Evolutionary conservation across 805 yeast species (phyloP).

Genomic region (Lachancea fermentati): DNA sequence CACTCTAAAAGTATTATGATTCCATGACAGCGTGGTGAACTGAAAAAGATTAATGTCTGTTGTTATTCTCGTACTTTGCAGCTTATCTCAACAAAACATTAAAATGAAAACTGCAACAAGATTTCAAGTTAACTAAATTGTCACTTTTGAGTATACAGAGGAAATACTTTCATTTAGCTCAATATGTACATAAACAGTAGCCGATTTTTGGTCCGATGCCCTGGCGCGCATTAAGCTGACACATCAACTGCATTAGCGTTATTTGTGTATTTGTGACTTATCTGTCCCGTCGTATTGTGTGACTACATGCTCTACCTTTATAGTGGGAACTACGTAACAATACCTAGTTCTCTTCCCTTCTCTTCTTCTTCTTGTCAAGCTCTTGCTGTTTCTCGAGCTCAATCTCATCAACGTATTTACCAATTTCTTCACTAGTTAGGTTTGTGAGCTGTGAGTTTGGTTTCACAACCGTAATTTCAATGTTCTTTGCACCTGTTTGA

Average conservation of each 20-base stretch:
- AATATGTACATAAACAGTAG: too few species aligned
- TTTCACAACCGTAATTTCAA: constrained; percentile 83
- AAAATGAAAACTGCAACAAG: too few species aligned
- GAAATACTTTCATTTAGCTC: too few species aligned
- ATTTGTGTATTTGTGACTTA: not conserved
- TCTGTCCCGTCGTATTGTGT: not conserved
- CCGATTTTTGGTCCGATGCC: too few species aligned
- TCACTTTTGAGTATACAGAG: too few species aligned
- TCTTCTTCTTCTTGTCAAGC: constrained; percentile 45
- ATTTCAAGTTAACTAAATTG: too few species aligned
- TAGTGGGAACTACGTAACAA: not conserved
- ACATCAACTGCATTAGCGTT: not conserved
- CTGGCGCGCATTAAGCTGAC: too few species aligned
- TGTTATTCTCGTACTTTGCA: too few species aligned
- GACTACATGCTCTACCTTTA: not conserved
- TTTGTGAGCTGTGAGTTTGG: constrained; percentile 57
- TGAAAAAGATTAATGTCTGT: too few species aligned
- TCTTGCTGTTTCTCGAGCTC: constrained; percentile 81
- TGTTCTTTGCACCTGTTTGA: constrained; percentile 95
- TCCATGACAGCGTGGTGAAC: too few species aligned
- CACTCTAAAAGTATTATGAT: too few species aligned
- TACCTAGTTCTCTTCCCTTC: not conserved
- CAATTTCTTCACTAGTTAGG: constrained; percentile 66
- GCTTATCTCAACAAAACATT: too few species aligned
- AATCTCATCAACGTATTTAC: constrained; percentile 67